These are phyloP conservation scores for Wilcoxina mikolae DNA, from an alignment of 495 filamentous ascomycete genomes.

Conservation along the genomic window DNA sequence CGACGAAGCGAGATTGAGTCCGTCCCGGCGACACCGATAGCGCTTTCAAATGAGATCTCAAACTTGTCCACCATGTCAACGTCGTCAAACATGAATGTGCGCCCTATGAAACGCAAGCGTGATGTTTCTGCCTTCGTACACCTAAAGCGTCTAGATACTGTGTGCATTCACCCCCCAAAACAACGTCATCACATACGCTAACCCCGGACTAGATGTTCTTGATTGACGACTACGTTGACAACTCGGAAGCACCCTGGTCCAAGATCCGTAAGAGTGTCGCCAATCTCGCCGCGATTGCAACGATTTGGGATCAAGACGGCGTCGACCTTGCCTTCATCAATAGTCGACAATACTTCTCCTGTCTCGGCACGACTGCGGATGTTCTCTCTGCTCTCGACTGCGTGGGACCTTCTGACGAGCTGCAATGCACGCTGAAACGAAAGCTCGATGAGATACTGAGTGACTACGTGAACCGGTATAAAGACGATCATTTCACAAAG, in stretches of 20 bases:
- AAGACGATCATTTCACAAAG: constrained; percentile 11
- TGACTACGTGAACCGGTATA: constrained; percentile 12
- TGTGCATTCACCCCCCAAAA: not conserved
- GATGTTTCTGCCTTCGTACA: constrained; percentile 8
- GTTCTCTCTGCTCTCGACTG: constrained; percentile 10
- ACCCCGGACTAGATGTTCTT: constrained; percentile 12
- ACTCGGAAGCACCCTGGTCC: constrained; percentile 14
- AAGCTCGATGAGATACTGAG: constrained; percentile 14
- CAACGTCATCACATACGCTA: not conserved
- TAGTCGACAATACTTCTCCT: not conserved
- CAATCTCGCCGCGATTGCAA: constrained; percentile 13
- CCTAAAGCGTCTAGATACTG: constrained; percentile 17
- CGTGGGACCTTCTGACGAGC: constrained; percentile 4
- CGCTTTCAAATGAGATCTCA: too few relatives aligned
- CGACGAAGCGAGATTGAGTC: not conserved
- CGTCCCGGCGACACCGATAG: not conserved
- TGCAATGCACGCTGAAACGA: too few relatives aligned
- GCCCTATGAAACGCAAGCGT: not conserved
- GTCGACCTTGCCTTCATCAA: constrained; percentile 17
- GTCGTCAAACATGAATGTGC: not conserved
- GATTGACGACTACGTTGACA: constrained; percentile 19
- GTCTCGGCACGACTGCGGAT: not conserved
- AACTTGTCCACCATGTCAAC: too few relatives aligned
- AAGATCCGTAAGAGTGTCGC: constrained; percentile 10
- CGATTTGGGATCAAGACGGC: constrained; percentile 13